Conservation (phyloP, 2,329 filamentous ascomycete species). For the Botrytis byssoidea region DNA sequence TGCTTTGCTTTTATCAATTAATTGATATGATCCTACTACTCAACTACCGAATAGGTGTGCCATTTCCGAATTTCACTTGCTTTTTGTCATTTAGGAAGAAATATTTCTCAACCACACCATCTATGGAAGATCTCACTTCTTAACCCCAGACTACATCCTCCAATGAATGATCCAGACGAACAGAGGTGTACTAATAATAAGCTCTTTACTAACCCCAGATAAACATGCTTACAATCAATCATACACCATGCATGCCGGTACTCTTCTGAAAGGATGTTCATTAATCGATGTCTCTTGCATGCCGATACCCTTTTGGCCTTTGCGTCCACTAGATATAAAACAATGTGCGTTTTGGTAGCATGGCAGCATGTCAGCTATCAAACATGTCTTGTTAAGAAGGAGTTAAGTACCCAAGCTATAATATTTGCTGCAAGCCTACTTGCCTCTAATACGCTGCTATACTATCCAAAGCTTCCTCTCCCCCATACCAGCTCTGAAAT, state of each 20-base stretch:
- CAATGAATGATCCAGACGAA: not conserved
- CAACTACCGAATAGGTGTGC: not conserved
- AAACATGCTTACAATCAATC: not conserved
- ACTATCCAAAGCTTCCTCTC: not conserved
- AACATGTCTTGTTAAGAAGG: not conserved
- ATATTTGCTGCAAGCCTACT: not conserved
- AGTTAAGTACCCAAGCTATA: not conserved
- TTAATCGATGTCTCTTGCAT: not conserved
- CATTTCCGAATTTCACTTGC: not conserved
- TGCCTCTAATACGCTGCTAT: not conserved
- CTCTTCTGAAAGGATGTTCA: not conserved
- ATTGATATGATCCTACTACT: not conserved
- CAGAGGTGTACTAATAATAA: not conserved
- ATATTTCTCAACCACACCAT: not conserved
- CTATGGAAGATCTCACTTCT: not conserved
- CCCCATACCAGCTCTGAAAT: not conserved
- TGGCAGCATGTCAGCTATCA: not conserved
- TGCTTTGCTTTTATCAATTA: not conserved
- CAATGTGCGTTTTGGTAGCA: not conserved
- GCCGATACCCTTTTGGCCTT: not conserved
- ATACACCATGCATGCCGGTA: not conserved
- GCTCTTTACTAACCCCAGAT: not conserved
- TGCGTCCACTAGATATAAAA: not conserved
- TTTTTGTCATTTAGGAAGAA: not conserved
- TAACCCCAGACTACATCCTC: not conserved